Evolutionary conservation across 2,329 filamentous ascomycete genomes (phyloP).

Genomic region (Colletotrichum tanaceti): DNA sequence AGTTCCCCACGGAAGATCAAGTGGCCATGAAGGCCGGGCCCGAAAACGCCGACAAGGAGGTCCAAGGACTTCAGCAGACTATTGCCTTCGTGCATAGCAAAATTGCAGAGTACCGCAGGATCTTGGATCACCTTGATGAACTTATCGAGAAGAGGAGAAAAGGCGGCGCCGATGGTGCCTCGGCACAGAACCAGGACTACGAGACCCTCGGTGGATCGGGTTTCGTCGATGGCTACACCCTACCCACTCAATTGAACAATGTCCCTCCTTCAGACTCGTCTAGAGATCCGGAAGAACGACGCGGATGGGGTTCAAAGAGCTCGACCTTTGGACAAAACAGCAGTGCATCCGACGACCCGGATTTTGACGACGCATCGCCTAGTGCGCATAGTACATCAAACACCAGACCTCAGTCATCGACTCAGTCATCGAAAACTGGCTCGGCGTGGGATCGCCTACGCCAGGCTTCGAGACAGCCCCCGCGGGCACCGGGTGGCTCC

Average conservation of each 20-base stretch:
- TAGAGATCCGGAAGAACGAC: conserved; percentile 16
- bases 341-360: conserved; percentile 32
- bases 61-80: neutral
- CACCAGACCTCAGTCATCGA: conserved; percentile 32
- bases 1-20: conserved; percentile 8
- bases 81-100: neutral
- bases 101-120: neutral
- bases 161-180: neutral
- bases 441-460: conserved; percentile 61
- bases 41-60: neutral
- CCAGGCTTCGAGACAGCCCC: conserved; percentile 47
- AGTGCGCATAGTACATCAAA: conserved; percentile 54
- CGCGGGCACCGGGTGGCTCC: conserved; percentile 7
- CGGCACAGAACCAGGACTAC: conserved; percentile 22
- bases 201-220: conserved; percentile 13
- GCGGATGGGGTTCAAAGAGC: conserved; percentile 22
- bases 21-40: neutral
- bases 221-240: conserved; percentile 5
- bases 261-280: conserved; percentile 1
- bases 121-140: conserved; percentile 11
- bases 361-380: conserved; percentile 57
- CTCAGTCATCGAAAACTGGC: conserved; percentile 42
- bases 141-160: conserved; percentile 11
- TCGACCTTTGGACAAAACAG: conserved; percentile 12
- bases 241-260: neutral